These are phyloP conservation scores for Coffea humblotiana DNA, from an alignment of 305 asterid genomes.

Conservation along the genomic window DNA sequence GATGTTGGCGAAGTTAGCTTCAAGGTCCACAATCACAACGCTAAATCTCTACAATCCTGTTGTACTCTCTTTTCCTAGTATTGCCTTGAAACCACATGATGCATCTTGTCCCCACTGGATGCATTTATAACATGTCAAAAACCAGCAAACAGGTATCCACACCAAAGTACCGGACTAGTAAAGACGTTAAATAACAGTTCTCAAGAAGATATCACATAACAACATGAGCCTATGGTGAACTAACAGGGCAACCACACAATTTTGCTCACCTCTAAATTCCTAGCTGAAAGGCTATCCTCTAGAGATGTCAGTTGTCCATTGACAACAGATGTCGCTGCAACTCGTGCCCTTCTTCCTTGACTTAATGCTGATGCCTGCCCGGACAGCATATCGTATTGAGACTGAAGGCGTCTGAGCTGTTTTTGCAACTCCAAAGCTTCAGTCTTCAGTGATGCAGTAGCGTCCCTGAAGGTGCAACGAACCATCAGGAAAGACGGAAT, in stretches of 20 bases:
- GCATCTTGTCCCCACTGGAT: background rate
- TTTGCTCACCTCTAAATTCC: constrained; percentile 78
- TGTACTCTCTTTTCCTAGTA: background rate
- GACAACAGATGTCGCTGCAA: constrained; percentile 86
- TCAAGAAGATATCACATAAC: background rate
- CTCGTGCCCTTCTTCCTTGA: constrained; percentile 96
- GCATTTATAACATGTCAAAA: background rate
- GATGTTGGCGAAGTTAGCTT: background rate
- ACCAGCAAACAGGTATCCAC: background rate
- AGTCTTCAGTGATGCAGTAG: constrained; percentile 75
- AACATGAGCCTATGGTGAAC: background rate
- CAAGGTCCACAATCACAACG: background rate
- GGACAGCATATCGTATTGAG: constrained; percentile 83
- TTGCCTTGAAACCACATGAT: background rate
- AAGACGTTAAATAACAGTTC: background rate
- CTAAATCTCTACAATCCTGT: background rate
- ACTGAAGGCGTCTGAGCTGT: constrained; percentile 79
- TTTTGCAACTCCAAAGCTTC: constrained; percentile 94
- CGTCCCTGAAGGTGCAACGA: constrained; percentile 59
- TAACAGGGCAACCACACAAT: constrained; percentile 15
- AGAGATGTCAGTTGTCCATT: constrained; percentile 73
- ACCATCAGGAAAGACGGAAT: constrained; percentile 29
- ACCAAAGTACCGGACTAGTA: background rate
- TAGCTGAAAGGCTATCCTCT: constrained; percentile 86
- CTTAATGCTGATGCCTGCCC: constrained; percentile 86